A percentile compares a stretch with the other conserved stretches of the same genome.
Evolutionary conservation across 1,139 yeast genomes (phyloP).

Genomic region (Saccharomyces hybrid): DNA sequence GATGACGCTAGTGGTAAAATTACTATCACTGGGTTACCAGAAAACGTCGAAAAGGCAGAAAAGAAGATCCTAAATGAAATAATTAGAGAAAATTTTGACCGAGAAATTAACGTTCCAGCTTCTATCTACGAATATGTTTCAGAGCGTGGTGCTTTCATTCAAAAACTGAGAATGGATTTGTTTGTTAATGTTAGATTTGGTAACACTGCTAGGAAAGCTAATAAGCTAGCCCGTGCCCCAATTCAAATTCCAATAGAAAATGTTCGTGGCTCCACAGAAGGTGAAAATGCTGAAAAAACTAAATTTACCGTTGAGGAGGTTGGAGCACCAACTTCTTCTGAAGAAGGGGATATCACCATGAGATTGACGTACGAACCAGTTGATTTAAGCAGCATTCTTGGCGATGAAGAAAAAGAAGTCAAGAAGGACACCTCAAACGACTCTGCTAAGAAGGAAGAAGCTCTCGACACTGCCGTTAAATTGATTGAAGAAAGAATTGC

Average conservation of each 20-base stretch:
- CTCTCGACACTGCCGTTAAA: constrained; percentile 23
- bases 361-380: constrained; percentile 42
- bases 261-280: constrained; percentile 34
- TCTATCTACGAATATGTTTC: constrained; percentile 53
- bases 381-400: constrained; percentile 31
- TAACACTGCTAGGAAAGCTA: constrained; percentile 42
- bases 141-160: constrained; percentile 62
- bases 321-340: constrained; percentile 29
- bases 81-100: constrained; percentile 39
- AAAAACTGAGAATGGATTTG: constrained; percentile 47
- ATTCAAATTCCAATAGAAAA: constrained; percentile 43
- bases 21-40: constrained; percentile 53
- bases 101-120: constrained; percentile 50
- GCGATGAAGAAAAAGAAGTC: constrained; percentile 35
- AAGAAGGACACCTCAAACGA: not conserved
- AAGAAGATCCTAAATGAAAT: constrained; percentile 45
- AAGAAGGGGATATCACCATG: constrained; percentile 48
- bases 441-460: constrained; percentile 19
- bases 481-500: constrained; percentile 33
- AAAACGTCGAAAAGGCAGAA: constrained; percentile 50
- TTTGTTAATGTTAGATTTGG: constrained; percentile 63
- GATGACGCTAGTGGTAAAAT: constrained; percentile 40
- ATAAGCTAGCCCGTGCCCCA: constrained; percentile 39
- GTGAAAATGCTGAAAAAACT: constrained; percentile 37
- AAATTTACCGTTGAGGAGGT: constrained; percentile 43